phyloP scores from a whole-genome alignment of 148 eudicot genomes.

The Dysphania ambrosioides region DNA sequence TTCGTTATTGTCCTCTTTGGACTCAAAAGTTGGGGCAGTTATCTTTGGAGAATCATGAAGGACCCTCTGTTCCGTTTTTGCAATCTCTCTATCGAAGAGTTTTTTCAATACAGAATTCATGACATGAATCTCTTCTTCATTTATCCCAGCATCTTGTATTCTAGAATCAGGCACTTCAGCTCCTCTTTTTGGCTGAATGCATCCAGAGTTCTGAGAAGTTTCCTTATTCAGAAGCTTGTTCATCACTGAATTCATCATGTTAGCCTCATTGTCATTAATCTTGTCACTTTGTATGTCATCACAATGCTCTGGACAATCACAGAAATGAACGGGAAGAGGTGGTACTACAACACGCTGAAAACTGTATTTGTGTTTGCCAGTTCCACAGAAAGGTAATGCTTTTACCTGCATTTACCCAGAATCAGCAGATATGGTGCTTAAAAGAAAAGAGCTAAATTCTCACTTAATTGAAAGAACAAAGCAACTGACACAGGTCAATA shows the following conservation, averaged over 20 bases:
- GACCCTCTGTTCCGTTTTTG: constrained; percentile 18
- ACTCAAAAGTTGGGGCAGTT: constrained; percentile 18
- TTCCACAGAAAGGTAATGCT: constrained; percentile 64
- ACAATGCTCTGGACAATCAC: constrained; percentile 83
- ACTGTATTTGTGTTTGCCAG: constrained; percentile 98
- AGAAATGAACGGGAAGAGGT: constrained; percentile 64
- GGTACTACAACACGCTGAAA: constrained; percentile 77
- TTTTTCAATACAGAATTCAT: constrained; percentile 79
- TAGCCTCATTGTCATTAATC: constrained; percentile 55
- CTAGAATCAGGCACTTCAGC: constrained; percentile 25
- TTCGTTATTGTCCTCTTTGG: constrained; percentile 18
- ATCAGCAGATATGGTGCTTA: constrained; percentile 10
- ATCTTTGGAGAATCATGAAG: constrained; percentile 12
- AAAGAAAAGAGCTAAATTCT: neutral
- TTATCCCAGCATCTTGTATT: constrained; percentile 46
- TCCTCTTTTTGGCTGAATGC: constrained; percentile 19
- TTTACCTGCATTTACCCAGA: constrained; percentile 48
- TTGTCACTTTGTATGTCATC: constrained; percentile 34
- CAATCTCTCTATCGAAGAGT: constrained; percentile 37
- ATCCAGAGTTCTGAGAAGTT: constrained; percentile 12
- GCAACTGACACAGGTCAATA: neutral
- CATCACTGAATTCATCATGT: constrained; percentile 53
- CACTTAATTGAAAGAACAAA: neutral
- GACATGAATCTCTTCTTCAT: constrained; percentile 70
- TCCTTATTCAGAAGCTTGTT: constrained; percentile 41